Evolutionary conservation across 2,329 filamentous ascomycete species (phyloP), one percentile per base, ranked within the genome.

Genomic region (Thielaviopsis euricoi): DNA sequence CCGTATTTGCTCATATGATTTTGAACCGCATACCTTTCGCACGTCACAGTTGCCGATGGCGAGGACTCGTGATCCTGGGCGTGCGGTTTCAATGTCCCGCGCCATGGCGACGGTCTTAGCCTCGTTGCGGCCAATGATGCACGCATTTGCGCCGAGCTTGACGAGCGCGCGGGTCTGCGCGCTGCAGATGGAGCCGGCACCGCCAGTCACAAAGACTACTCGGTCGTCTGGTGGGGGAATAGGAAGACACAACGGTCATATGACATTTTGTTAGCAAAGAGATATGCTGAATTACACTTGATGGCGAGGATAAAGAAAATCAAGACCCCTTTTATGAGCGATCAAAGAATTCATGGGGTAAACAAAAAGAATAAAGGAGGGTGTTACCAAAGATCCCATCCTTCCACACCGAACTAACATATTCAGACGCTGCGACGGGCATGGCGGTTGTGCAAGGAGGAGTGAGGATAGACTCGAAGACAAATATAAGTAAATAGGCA

Each of bases 121-220:
- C 51, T 85, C 80, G 68, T 88, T 95, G 64, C 93, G 85, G 48
- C 93, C 93, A 58, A 97, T 80, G 66, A 98, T 97, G 71, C 87
- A 95, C 54, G 93, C 93, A 65, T 97, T 85, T 51, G 89, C 91
- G 56, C 93, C 93, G 7, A 98, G 82, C 62, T 90, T 80, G 23
- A 98, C 89, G 60, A 98, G 76, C 3, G 93, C 93, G 63, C 89
- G 81, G 33, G 95, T 93, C 74, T 97, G 93, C 58, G 87, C 89
- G 65, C 86, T 93, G 74, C 93, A 96, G 67, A 98, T 97, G 25
- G 86, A 85, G 58, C 93, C 91, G 5, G 89, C 89, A 56, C 93
- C 93, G 60, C 93, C 93, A 3, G 93, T 98, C 66, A 94, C 94
- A 71, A 97, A 95, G 64, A 91, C 81, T 51, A 97, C 90, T 66